Base-by-base conservation (phyloP, 1,139 yeast genomes). In the Candida buenavistaensis region DNA sequence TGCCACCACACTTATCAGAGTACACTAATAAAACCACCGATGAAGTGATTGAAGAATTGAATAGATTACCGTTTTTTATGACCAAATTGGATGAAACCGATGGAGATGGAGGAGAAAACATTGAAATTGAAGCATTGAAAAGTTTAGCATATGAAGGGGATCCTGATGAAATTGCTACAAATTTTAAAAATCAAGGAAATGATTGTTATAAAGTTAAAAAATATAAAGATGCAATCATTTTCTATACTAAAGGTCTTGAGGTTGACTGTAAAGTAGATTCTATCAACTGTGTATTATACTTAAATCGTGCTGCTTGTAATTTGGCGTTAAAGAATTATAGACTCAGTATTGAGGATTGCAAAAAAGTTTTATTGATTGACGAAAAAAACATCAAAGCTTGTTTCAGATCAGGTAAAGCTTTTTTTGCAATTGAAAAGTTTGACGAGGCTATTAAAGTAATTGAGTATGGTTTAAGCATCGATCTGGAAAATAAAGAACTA, bases 71-170 rank as follows among this genome's bases (percentile, higher is more conserved):
- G 11, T 85, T 92, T 50, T 94, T 92, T 68, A 94, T 92, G 98
- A 89, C 92, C 6, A 75, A 85, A 50, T 62, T 89, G 19, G 95
- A 84, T 49, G 86, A 80, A 26, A 75, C 80, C 5, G 86, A 83
- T 51, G 92, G 87, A 6, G 84, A 78, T 7, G 87, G 84, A 23
- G 94, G 90, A 23, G 84, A 80, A 30, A 88, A 87, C 51, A 54
- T 71, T 5, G 82, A 78, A 35, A 62, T 94, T 14, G 97, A 92
- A 54, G 98, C 98, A 0, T 71, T 92, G 43, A 82, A 81, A 54
- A 92, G 96, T 9, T 68, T 94, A 51, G 97, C 95, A 0, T 90
- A 87, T 54, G 98, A 92, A 33, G 98, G 98, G 23, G 96, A 88
- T 43, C 97, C 97, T 0, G 80, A 84, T 49, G 98, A 92, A 52